Evolutionary conservation across 345 rosid species (phyloP), one percentile per base, ranked within the genome.

Genomic region (Pseudoturritis turrita): DNA sequence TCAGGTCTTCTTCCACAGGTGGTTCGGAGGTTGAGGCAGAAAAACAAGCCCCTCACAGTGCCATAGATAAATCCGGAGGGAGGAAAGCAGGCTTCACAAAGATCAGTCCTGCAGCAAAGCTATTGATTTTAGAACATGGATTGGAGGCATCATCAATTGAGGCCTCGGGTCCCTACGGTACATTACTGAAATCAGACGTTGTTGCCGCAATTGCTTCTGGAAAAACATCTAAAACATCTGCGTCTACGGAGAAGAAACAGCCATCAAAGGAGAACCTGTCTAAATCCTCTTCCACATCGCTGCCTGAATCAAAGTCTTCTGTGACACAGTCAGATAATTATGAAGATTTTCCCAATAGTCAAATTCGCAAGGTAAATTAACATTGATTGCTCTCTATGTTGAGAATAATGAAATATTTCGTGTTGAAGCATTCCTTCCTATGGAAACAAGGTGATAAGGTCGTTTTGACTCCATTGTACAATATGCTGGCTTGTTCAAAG

Each of bases 291-390:
- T 25, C 83, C 62, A 58, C 25, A 10, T 69, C 59, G 40, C 56
- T 23, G 5, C 74, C 75, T 29, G 84, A 77, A 65, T 74, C 85
- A 49, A 77, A 78, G 76, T 56, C 90, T 75, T 65, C 63, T 25
- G 62, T 68, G 63, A 81, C 81, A 76, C 85, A 70, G 60, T 70
- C 83, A 50, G 83, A 82, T 78, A 81, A 86, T 68, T 91, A 82
- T 68, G 90, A 88, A 84, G 97, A 94, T 80, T 71, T 88, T 13
- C 93, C 98, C 62, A 91, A 94, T 71, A 82, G 88, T 85, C 98
- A 94, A 84, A 94, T 94, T 77, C 98, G 97, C 76, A 94, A 94
- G 98, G 98, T 93, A 81, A n/a, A 43, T 78, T 65, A n/a, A 47
- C 46, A 44, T n/a, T 47, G 39, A 40, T 4, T 49, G 41, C 67